A percentile compares a stretch with the other conserved stretches of the same genome.
phyloP scores from a whole-genome alignment of 2,329 filamentous ascomycete species.

The Sarocladiaceae sp. region DNA sequence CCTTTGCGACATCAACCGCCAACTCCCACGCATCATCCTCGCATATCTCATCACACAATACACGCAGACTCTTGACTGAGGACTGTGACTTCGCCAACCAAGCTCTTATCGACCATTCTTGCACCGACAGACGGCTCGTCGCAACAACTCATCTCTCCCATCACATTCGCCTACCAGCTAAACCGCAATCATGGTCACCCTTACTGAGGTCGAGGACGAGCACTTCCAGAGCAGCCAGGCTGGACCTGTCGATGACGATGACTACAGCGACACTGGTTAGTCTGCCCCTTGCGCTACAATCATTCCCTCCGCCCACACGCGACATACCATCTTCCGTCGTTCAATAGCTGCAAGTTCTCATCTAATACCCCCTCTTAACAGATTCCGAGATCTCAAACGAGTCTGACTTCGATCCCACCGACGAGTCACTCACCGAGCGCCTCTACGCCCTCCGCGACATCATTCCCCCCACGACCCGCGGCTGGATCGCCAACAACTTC shows the following conservation, averaged over 20 bases:
- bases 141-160: background rate
- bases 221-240: constrained; percentile 72
- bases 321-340: background rate
- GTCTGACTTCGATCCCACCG: constrained; percentile 57
- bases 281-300: too few relatives aligned
- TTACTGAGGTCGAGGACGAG: constrained; percentile 95
- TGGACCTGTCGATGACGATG: constrained; percentile 73
- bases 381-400: constrained; percentile 83
- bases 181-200: constrained; percentile 74
- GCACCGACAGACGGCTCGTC: too few relatives aligned
- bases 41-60: background rate
- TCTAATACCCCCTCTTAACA: constrained; percentile 26
- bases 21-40: background rate
- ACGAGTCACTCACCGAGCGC: constrained; percentile 60
- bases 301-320: background rate
- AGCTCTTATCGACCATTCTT: background rate
- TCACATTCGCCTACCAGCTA: constrained; percentile 4
- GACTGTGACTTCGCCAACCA: background rate
- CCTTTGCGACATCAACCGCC: constrained; percentile 1
- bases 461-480: constrained; percentile 64
- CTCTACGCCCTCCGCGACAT: constrained; percentile 70
- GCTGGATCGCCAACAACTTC: constrained; percentile 57
- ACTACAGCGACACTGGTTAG: constrained; percentile 89
- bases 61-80: constrained; percentile 4
- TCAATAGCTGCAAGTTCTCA: too few relatives aligned